phyloP scores from a whole-genome alignment of 768 basidiomycete species.

The Austroboletus eburneus region DNA sequence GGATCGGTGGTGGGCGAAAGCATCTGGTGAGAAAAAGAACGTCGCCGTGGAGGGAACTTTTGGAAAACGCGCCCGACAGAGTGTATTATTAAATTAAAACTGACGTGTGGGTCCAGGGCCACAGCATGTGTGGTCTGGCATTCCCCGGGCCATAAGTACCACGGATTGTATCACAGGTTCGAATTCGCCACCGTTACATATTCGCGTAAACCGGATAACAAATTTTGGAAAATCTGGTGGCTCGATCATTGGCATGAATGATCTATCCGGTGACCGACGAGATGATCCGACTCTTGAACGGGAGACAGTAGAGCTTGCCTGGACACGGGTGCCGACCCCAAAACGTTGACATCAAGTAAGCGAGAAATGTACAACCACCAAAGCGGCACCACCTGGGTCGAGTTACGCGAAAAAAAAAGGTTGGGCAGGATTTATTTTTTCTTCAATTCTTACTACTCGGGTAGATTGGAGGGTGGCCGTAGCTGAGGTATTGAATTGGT shows the following conservation, averaged over 20 bases:
- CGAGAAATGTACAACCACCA: no score
- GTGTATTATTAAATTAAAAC: neutral
- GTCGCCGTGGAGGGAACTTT: neutral
- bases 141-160: no score
- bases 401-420: no score
- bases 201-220: neutral
- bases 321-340: no score
- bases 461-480: no score
- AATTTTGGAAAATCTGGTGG: neutral
- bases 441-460: no score
- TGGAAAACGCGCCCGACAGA: neutral
- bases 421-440: no score
- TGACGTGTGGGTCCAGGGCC: neutral
- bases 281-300: neutral
- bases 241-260: neutral
- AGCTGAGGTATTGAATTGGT: no score
- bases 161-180: no score
- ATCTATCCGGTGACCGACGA: neutral
- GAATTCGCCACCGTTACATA: neutral
- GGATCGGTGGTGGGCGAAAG: neutral
- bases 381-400: no score
- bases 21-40: constrained; percentile 6
- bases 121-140: neutral
- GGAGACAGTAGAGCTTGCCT: neutral
- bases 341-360: no score